These are phyloP conservation scores for Tylopilus plumbeoviolaceoides DNA, from an alignment of 768 basidiomycete genomes.

Conservation along the genomic window DNA sequence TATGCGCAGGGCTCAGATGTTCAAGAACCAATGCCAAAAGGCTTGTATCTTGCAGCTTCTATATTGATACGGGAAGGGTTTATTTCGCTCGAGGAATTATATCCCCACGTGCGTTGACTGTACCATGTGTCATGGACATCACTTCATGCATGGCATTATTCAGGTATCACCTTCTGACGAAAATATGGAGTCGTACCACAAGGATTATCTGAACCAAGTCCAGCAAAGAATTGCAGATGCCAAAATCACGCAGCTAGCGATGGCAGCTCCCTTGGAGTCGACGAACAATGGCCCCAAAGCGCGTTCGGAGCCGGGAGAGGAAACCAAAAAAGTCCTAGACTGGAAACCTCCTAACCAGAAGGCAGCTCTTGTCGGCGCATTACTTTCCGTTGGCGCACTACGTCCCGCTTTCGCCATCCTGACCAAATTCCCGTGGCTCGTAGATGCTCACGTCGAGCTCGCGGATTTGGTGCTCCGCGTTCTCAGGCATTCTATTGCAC, in stretches of 20 bases:
- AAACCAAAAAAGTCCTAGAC: constrained; percentile 34
- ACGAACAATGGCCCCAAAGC: constrained; percentile 39
- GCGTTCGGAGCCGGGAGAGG: constrained; percentile 35
- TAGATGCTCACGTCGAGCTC: constrained; percentile 75
- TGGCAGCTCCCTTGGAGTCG: constrained; percentile 79
- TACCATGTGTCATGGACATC: not conserved
- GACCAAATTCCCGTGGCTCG: constrained; percentile 80
- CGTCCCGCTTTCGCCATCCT: constrained; percentile 75
- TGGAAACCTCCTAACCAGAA: constrained; percentile 68
- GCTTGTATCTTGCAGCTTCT: constrained; percentile 78
- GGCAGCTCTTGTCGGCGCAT: constrained; percentile 66
- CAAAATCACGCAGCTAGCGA: constrained; percentile 72
- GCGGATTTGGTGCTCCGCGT: constrained; percentile 84
- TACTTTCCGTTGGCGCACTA: constrained; percentile 85
- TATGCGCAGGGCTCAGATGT: constrained; percentile 48
- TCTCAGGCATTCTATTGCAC: constrained; percentile 62
- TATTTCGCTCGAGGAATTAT: constrained; percentile 81
- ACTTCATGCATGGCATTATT: constrained; percentile 4
- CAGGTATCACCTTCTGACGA: constrained; percentile 74
- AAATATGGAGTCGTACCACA: constrained; percentile 64
- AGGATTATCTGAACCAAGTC: constrained; percentile 62
- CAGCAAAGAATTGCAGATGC: constrained; percentile 63
- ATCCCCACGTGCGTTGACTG: constrained; percentile 71
- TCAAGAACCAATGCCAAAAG: constrained; percentile 59
- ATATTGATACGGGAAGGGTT: constrained; percentile 88